Conservation (phyloP, 139 green algal genomes). For the Closterium sp. region DNA sequence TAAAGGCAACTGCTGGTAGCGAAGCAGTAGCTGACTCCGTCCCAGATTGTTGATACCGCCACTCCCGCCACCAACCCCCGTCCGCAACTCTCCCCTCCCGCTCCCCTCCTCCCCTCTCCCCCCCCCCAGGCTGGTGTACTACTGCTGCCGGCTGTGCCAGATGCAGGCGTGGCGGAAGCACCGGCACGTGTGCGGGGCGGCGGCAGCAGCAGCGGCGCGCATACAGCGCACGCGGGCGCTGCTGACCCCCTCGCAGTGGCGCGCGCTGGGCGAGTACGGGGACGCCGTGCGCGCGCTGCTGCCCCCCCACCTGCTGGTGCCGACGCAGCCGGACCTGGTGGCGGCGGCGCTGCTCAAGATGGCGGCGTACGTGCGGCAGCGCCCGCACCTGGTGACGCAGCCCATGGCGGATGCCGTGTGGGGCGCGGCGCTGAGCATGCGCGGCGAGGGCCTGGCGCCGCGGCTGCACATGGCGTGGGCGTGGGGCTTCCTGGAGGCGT, state of each 20-base stretch:
- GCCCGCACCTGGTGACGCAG: conserved; percentile 5
- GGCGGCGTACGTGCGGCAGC: conserved; percentile 21
- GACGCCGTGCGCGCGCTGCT: conserved; percentile 17
- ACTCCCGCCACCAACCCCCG: not conserved
- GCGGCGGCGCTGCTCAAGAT: not conserved
- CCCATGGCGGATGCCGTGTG: conserved; percentile 28
- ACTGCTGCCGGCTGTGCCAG: conserved; percentile 32
- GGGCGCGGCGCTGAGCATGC: conserved; percentile 34
- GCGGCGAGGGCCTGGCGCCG: not conserved
- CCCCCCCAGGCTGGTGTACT: conserved; percentile 38
- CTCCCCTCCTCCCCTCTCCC: not conserved
- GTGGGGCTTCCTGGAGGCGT: conserved; percentile 24
- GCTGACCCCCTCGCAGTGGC: conserved; percentile 35
- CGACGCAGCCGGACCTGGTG: not conserved
- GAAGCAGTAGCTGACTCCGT: not conserved
- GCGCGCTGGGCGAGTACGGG: conserved; percentile 8
- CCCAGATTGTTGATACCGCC: not conserved
- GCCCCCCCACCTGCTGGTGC: not conserved
- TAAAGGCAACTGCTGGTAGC: not conserved
- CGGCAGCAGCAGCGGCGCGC: conserved; percentile 8
- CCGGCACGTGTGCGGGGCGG: conserved; percentile 33
- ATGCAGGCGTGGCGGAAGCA: conserved; percentile 43
- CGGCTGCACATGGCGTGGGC: conserved; percentile 39
- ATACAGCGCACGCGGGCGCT: not conserved
- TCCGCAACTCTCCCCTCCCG: not conserved